These are phyloP conservation scores for Blastomyces silverae DNA, from an alignment of 2,329 filamentous ascomycete genomes.

Conservation along the genomic window DNA sequence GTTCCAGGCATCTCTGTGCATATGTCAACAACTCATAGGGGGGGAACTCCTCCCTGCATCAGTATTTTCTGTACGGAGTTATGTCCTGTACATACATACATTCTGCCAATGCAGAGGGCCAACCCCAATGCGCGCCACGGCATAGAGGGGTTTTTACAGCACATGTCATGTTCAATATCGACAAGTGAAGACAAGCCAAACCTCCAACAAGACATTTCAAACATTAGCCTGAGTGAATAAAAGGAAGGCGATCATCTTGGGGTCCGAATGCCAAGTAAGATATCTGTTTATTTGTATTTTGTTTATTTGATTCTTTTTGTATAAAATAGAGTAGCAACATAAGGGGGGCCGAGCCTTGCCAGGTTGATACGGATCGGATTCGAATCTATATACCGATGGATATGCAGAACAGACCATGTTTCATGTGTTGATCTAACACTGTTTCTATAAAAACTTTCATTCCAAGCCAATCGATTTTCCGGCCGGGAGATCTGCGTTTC, in stretches of 20 bases:
- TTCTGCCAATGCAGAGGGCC: background rate
- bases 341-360: background rate
- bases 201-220: background rate
- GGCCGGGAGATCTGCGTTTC: slow-evolving; percentile 5
- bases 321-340: background rate
- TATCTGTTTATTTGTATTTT: background rate
- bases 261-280: slow-evolving; percentile 1
- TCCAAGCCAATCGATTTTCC: slow-evolving; percentile 1
- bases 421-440: background rate
- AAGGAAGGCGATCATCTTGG: background rate
- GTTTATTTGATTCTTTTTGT: background rate
- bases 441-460: background rate
- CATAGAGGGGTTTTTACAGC: background rate
- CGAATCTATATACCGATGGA: background rate
- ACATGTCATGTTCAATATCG: background rate
- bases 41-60: background rate
- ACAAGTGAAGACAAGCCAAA: background rate
- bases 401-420: background rate
- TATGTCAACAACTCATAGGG: background rate
- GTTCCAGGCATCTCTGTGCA: background rate
- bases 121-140: background rate
- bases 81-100: too few species aligned
- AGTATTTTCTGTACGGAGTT: background rate
- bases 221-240: too few species aligned
- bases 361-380: background rate